Evolutionary conservation across 805 yeast genomes (phyloP).

Genomic region (Myxozyma kluyveri): DNA sequence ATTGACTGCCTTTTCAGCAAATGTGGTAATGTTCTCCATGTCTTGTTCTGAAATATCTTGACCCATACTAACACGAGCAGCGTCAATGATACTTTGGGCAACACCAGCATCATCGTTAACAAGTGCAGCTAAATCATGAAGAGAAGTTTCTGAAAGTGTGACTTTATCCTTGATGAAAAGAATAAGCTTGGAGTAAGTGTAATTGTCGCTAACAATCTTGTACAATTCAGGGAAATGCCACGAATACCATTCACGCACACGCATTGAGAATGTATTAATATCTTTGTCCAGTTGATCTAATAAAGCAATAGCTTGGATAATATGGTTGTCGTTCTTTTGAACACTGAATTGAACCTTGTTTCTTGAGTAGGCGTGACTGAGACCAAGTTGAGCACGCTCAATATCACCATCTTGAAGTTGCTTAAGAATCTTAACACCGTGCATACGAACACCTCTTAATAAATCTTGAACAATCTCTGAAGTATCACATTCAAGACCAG

Average conservation of each 20-base stretch:
- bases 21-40: conserved; percentile 83
- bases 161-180: conserved; percentile 83
- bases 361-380: conserved; percentile 98
- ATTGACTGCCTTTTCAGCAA: conserved; percentile 90
- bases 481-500: conserved; percentile 83
- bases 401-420: conserved; percentile 92
- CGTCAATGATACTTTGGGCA: conserved; percentile 88
- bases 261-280: conserved; percentile 94
- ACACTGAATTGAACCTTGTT: conserved; percentile 98
- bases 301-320: conserved; percentile 96
- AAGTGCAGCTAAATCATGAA: conserved; percentile 88
- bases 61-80: conserved; percentile 98
- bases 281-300: conserved; percentile 98
- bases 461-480: conserved; percentile 93
- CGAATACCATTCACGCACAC: conserved; percentile 96
- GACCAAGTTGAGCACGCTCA: conserved; percentile 97
- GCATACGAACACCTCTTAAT: conserved; percentile 89
- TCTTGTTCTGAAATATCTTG: conserved; percentile 95
- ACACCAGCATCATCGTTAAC: conserved; percentile 87
- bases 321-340: conserved; percentile 98
- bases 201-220: conserved; percentile 85
- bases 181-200: conserved; percentile 77
- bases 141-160: conserved; percentile 52
- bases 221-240: conserved; percentile 99
- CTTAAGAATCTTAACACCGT: conserved; percentile 83